Base-by-base conservation (phyloP, 192 early-diverging fungal species). In the Entophlyctis helioformis region DNA sequence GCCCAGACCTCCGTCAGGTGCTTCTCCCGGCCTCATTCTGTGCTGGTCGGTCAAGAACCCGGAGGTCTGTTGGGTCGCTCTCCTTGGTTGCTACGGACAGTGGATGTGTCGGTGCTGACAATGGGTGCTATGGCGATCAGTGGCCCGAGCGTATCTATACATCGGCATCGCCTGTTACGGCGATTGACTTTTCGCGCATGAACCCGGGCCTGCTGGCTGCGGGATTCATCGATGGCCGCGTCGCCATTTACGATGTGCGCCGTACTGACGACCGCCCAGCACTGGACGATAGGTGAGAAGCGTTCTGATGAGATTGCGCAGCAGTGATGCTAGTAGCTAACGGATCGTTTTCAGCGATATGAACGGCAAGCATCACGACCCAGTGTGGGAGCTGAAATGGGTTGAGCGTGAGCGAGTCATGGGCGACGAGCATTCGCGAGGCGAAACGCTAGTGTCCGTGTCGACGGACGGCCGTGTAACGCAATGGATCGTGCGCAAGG, bases 381-480 rank as follows among this genome's bases (percentile, higher is more conserved):
- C 76, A 3, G 63, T 78, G 0, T 78, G 76, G 76, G 74, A 78
- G 54, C 54, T 78, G 13, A 65, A 66, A 34, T 78, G 76, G 76
- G 66, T 78, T 10, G 72, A 76, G 46, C 41, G 63, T 13, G 71
- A 72, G 55, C 53, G 59, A 7, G 57, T 59, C 3, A 44, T 59
- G 12, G 66, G 65, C 15, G 72, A 76, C 28, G 74, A 76, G 50
- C 65, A 71, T 20, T 50, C 56, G 11, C 48, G 62, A 15, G 63
- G 53, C 29, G 76, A 78, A 43, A 63, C 56, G 25, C 42, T 78
- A 7, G 62, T 78, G 0, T 66, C 64, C 2, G 56, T 77, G 2
- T 70, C 69, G 2, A 78, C 76, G 0, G 76, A 78, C 39, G 76
- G 76, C 0, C 44, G 76, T 7, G 76, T 78, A 2, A 59, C 55